Conservation (phyloP, 148 eudicot species). For the Fagopyrum tataricum region DNA sequence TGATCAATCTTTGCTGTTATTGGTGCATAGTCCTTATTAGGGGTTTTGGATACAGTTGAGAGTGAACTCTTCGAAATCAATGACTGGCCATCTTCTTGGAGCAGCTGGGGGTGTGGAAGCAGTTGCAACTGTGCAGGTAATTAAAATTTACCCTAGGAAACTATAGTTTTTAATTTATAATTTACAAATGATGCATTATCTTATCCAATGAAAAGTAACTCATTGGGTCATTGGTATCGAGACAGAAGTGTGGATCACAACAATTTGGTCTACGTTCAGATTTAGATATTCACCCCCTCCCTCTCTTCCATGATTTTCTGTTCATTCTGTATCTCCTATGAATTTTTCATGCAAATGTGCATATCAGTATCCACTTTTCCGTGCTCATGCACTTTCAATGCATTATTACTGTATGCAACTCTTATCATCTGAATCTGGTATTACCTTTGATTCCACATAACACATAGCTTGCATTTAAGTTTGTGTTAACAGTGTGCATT, state of each 20-base stretch:
- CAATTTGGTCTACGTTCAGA: too few relatives aligned
- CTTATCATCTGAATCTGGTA: too few relatives aligned
- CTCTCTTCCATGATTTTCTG: too few relatives aligned
- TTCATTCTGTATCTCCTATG: too few relatives aligned
- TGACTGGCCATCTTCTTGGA: slow-evolving; percentile 94
- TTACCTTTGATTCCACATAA: background rate
- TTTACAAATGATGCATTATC: too few relatives aligned
- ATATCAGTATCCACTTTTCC: too few relatives aligned
- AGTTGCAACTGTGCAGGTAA: slow-evolving; percentile 91
- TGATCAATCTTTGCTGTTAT: slow-evolving; percentile 7
- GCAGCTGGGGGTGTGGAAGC: slow-evolving; percentile 99
- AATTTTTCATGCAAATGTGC: background rate
- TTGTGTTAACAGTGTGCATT: background rate
- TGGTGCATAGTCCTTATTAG: background rate
- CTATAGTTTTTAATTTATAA: too few relatives aligned
- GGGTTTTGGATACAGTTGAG: slow-evolving; percentile 37
- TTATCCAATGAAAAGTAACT: too few relatives aligned
- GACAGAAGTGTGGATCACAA: background rate
- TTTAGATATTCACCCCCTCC: background rate
- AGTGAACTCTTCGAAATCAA: slow-evolving; percentile 88
- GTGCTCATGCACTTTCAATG: too few relatives aligned
- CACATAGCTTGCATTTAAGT: background rate
- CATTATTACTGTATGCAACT: too few relatives aligned
- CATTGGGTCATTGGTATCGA: background rate
- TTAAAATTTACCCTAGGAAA: too few relatives aligned